Evolutionary conservation across 768 basidiomycete species (phyloP).

Genomic region (Tremella yokohamensis): DNA sequence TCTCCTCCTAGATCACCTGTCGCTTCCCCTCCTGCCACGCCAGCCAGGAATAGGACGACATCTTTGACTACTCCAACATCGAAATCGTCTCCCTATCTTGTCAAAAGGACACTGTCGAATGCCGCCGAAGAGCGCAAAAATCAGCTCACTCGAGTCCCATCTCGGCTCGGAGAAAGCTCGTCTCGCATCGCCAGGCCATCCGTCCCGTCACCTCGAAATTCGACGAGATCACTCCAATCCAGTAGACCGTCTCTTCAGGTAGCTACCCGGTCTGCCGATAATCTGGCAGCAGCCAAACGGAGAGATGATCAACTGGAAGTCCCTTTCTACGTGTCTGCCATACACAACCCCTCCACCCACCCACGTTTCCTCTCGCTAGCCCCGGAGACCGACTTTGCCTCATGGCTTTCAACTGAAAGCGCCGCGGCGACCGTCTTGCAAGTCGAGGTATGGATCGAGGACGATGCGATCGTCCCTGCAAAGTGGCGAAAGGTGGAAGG

Average conservation of each 20-base stretch:
- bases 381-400: slow-evolving; percentile 58
- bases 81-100: neutral
- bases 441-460: slow-evolving; percentile 49
- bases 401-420: slow-evolving; percentile 57
- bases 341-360: slow-evolving; percentile 79
- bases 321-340: slow-evolving; percentile 71
- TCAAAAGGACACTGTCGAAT: neutral
- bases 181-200: no score
- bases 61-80: neutral
- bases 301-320: neutral
- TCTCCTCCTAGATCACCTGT: neutral
- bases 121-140: no score
- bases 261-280: no score
- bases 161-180: no score
- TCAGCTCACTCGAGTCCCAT: no score
- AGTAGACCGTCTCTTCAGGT: no score
- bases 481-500: slow-evolving; percentile 28
- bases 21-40: neutral
- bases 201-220: no score
- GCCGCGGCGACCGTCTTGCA: slow-evolving; percentile 59
- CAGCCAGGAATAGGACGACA: neutral
- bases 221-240: no score
- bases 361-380: slow-evolving; percentile 68
- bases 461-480: slow-evolving; percentile 2
- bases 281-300: no score